Base-by-base conservation (phyloP, 257 asterid genomes). In the Solanum paucissectum region DNA sequence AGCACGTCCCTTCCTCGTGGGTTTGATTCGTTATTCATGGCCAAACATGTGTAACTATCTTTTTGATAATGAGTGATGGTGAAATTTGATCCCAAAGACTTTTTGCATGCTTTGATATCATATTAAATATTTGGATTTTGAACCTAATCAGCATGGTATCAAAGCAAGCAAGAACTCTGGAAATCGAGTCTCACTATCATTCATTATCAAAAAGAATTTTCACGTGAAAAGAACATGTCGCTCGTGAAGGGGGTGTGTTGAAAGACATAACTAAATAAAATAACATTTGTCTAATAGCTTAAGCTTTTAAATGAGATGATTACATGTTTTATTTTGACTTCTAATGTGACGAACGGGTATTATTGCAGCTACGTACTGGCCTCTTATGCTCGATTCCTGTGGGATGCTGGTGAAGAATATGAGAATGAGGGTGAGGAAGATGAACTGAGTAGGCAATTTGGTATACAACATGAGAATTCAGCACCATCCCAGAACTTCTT, bases 321-420 rank as follows among this genome's bases (percentile, higher is more conserved):
- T 64, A 37, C 16, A 4, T 81, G 85, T 37, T 81, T 81, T 23
- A 9, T 81, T 81, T 55, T 81, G 10, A 9, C 42, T 14, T 55
- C 37, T 38, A 29, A 20, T 13, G 2, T 85, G 38, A 55, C 25
- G 23, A 23, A 79, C 16, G 20, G 42, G 29, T 27, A 38, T 49
- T 18, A 49, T 29, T 88, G 91, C 93, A 96, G 98, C 86, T 94
- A 86, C 60, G 95, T 96, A 71, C 89, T 93, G 87, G 98, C 98
- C 85, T 95, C 99, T 2, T 96, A 95, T 87, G 99, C 99, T 86
- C 93, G 95, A 12, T 96, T 96, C 91, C 85, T 94, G 60, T 96
- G 99, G 99, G 98, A 94, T 34, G 94, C 92, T 5, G 97, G 94
- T 66, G 98, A 92, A 2, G 98, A 93, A 0, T 91, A 89, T 0